phyloP scores from a whole-genome alignment of 2,329 filamentous ascomycete species.

The Sphaerulina vaccinii region DNA sequence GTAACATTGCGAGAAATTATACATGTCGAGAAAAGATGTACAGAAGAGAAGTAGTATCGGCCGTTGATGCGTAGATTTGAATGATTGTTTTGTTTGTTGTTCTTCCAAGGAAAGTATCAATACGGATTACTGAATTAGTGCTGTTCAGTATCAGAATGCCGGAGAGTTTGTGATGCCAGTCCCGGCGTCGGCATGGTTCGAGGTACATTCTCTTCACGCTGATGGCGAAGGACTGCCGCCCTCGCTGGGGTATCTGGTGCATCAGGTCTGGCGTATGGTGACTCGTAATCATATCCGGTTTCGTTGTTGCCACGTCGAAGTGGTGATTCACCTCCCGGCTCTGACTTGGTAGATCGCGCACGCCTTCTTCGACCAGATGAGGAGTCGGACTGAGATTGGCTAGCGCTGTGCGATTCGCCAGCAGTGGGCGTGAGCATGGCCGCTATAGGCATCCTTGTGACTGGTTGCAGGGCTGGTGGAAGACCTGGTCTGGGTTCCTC shows the following conservation, averaged over 20 bases:
- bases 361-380: slow-evolving; percentile 36
- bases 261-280: slow-evolving; percentile 27
- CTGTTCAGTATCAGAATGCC: slow-evolving; percentile 1
- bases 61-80: neutral
- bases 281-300: slow-evolving; percentile 28
- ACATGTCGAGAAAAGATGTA: neutral
- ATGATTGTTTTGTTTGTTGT: neutral
- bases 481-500: slow-evolving; percentile 23
- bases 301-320: slow-evolving; percentile 7
- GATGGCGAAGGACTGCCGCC: slow-evolving; percentile 31
- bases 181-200: slow-evolving; percentile 7
- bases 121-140: neutral
- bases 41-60: neutral
- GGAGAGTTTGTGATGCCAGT: slow-evolving; percentile 2
- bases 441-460: slow-evolving; percentile 37
- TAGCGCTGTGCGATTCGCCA: slow-evolving; percentile 29
- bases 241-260: slow-evolving; percentile 31
- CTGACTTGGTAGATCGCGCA: slow-evolving; percentile 29
- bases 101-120: neutral
- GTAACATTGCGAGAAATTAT: neutral
- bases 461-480: slow-evolving; percentile 19
- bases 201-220: slow-evolving; percentile 20
- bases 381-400: slow-evolving; percentile 30
- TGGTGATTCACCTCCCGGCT: slow-evolving; percentile 21
- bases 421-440: slow-evolving; percentile 35